Evolutionary conservation across 2,329 filamentous ascomycete genomes (phyloP).

Genomic region (Penicillium sp.): DNA sequence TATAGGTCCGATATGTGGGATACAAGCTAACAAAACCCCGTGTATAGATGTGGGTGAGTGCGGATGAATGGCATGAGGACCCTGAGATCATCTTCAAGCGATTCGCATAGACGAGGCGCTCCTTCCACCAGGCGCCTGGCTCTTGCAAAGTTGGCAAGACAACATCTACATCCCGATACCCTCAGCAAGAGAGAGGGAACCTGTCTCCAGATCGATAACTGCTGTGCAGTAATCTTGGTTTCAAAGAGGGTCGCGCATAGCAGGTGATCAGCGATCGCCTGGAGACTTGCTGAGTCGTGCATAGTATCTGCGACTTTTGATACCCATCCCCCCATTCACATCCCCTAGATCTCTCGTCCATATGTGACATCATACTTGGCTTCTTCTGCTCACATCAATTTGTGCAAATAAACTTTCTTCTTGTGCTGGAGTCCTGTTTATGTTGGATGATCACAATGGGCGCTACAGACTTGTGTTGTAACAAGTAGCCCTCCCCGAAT

Average conservation of each 20-base stretch:
- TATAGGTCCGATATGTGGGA: neutral
- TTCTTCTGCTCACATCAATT: conserved; percentile 1
- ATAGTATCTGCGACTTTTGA: conserved; percentile 27
- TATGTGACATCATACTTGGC: conserved; percentile 1
- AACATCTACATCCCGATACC: neutral
- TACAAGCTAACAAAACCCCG: neutral
- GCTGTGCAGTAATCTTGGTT: conserved; percentile 1
- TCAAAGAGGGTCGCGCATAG: conserved; percentile 3
- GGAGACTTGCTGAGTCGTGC: conserved; percentile 15
- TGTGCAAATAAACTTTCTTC: conserved; percentile 17
- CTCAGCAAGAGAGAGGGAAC: conserved; percentile 1
- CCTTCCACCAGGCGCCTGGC: neutral
- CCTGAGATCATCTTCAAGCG: conserved; percentile 98
- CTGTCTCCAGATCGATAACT: neutral
- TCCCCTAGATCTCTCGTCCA: conserved; percentile 7
- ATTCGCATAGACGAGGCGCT: conserved; percentile 65
- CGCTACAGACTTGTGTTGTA: neutral
- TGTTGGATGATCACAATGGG: neutral
- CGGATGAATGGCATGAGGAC: conserved; percentile 99
- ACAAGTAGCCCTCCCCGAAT: neutral
- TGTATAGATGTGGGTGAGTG: conserved; percentile 97
- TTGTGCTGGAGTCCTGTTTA: neutral
- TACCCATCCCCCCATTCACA: conserved; percentile 25
- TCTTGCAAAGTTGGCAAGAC: neutral
- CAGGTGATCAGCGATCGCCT: conserved; percentile 13